Evolutionary conservation across 371 early-diverging fungal species (phyloP).

Genomic region (Lichtheimia ramosa): DNA sequence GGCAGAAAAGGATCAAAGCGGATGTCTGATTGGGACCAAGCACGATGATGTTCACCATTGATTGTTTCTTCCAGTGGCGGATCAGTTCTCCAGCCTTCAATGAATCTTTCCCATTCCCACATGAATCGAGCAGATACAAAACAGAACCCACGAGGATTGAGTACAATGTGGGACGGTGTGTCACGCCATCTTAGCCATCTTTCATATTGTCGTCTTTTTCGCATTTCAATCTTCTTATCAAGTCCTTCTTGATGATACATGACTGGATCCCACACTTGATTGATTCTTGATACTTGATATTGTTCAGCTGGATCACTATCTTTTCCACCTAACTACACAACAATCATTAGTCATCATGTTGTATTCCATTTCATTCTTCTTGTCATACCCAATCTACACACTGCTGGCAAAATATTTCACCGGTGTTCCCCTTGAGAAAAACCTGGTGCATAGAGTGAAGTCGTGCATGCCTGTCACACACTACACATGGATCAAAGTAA

Average conservation of each 20-base stretch:
- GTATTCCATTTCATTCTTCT: not conserved
- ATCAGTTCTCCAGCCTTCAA: conserved; percentile 28
- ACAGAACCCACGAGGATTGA: conserved; percentile 3
- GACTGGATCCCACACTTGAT: conserved; percentile 7
- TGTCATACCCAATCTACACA: conserved; percentile 35
- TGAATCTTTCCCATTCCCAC: conserved; percentile 32
- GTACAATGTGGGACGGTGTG: conserved; percentile 22
- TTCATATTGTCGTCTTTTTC: conserved; percentile 18
- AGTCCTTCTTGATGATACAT: not conserved
- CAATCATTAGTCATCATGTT: not conserved
- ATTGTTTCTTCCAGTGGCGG: conserved; percentile 13
- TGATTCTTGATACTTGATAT: conserved; percentile 12
- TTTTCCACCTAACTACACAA: conserved; percentile 22
- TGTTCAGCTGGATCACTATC: conserved; percentile 28
- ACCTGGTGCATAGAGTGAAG: conserved; percentile 20
- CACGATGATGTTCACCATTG: conserved; percentile 3
- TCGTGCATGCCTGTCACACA: conserved; percentile 38
- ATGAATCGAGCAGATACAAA: conserved; percentile 31
- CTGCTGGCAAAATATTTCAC: conserved; percentile 29
- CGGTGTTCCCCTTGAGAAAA: conserved; percentile 29
- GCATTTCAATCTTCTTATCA: not conserved
- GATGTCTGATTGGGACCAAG: not conserved
- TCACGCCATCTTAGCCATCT: conserved; percentile 27
- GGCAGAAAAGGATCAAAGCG: conserved; percentile 15
- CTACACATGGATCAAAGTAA: conserved; percentile 8